Percentiles rank a stretch among this genome's conserved stretches.
These are phyloP conservation scores for Sarocladium brachiariae DNA, from an alignment of 2,329 filamentous ascomycete genomes.

Conservation along the genomic window DNA sequence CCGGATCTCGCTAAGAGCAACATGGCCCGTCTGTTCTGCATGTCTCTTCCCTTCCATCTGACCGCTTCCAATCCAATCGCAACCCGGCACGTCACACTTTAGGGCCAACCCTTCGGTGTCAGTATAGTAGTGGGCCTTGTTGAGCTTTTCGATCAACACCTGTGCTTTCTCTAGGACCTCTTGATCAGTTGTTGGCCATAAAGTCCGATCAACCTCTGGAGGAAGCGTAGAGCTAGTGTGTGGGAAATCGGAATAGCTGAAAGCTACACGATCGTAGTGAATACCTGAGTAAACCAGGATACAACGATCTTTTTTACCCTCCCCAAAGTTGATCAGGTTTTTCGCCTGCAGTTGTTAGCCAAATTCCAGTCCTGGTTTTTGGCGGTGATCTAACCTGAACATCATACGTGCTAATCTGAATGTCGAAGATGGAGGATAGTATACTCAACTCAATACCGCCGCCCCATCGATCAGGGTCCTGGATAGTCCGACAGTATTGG, in stretches of 20 bases:
- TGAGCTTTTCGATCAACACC: constrained; percentile 57
- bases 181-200: constrained; percentile 48
- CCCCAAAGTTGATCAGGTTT: constrained; percentile 60
- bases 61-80: constrained; percentile 61
- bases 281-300: constrained; percentile 87
- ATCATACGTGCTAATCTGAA: constrained; percentile 81
- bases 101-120: constrained; percentile 77
- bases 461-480: constrained; percentile 77
- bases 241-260: constrained; percentile 56
- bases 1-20: constrained; percentile 57
- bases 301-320: constrained; percentile 61
- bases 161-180: constrained; percentile 65
- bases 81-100: constrained; percentile 61
- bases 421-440: constrained; percentile 73
- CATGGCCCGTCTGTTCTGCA: constrained; percentile 53
- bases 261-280: constrained; percentile 85
- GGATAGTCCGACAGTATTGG: constrained; percentile 77
- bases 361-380: neutral
- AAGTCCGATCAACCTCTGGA: constrained; percentile 65
- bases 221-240: constrained; percentile 50
- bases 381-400: constrained; percentile 44
- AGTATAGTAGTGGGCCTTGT: constrained; percentile 74
- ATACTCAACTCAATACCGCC: constrained; percentile 87
- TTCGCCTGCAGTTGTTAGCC: constrained; percentile 20
- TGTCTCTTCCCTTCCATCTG: constrained; percentile 57